These are phyloP conservation scores for Teratosphaeria nubilosa DNA, from an alignment of 2,329 filamentous ascomycete species.

Conservation along the genomic window DNA sequence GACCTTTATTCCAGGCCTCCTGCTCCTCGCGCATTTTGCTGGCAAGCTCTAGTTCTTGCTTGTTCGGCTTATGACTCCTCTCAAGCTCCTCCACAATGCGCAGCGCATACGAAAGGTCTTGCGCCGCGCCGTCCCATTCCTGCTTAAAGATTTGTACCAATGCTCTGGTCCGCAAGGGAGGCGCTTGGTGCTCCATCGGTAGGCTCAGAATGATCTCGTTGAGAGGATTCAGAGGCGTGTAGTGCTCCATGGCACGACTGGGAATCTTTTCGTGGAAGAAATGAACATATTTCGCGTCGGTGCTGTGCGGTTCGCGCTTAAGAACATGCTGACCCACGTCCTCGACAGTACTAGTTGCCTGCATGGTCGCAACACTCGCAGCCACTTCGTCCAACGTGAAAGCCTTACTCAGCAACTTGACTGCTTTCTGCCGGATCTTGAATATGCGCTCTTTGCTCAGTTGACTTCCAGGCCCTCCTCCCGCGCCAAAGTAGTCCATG, in stretches of 20 bases:
- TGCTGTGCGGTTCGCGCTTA: constrained; percentile 55
- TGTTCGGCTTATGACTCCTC: constrained; percentile 35
- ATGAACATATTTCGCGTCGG: constrained; percentile 76
- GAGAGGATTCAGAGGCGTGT: constrained; percentile 57
- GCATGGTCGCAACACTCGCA: constrained; percentile 74
- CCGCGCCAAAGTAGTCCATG: constrained; percentile 36
- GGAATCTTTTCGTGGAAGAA: constrained; percentile 90
- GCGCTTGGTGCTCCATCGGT: constrained; percentile 54
- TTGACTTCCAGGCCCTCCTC: constrained; percentile 47
- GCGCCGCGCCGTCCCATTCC: constrained; percentile 58
- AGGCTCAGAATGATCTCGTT: constrained; percentile 56
- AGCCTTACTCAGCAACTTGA: constrained; percentile 64
- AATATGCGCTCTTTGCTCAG: constrained; percentile 67
- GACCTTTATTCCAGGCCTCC: constrained; percentile 27
- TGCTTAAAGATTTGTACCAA: constrained; percentile 66
- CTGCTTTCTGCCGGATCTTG: constrained; percentile 71
- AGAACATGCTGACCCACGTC: constrained; percentile 66
- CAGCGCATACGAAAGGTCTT: constrained; percentile 61
- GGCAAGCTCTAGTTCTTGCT: constrained; percentile 44
- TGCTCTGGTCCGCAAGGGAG: constrained; percentile 62
- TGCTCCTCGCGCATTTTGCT: constrained; percentile 32
- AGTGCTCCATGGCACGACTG: constrained; percentile 60
- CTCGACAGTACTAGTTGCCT: constrained; percentile 65
- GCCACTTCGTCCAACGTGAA: constrained; percentile 77
- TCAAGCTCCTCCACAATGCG: constrained; percentile 38